A percentile compares a stretch with the other conserved stretches of the same genome.
Conservation (phyloP, 169 alveolate species). For the Cystoisospora suis region DNA sequence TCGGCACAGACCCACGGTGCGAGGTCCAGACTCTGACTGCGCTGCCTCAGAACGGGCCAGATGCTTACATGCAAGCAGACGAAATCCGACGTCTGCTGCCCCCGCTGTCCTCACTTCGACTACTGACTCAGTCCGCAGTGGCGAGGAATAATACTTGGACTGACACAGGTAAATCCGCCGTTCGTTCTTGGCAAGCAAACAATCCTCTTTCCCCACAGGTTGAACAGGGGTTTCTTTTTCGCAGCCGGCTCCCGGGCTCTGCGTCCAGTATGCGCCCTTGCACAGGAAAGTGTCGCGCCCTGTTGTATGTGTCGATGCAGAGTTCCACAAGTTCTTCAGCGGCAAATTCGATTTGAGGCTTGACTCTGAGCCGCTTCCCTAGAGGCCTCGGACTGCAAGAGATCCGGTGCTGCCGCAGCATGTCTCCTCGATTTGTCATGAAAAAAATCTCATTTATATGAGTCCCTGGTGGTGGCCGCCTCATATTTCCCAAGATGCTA, state of each 20-base stretch:
- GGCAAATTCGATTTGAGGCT: background rate
- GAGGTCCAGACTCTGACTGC: no score
- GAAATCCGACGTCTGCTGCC: slow-evolving; percentile 9
- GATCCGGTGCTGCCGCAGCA: no score
- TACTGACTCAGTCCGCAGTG: background rate
- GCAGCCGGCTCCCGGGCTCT: background rate
- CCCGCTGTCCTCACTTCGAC: background rate
- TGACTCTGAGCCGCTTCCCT: slow-evolving; percentile 11
- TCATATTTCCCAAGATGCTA: no score
- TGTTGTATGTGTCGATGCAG: background rate
- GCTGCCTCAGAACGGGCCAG: background rate
- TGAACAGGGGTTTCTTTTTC: background rate
- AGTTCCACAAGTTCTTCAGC: background rate
- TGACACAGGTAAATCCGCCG: background rate
- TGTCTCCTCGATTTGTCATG: no score
- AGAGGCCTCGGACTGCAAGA: no score
- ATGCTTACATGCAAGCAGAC: background rate
- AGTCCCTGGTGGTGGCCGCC: no score
- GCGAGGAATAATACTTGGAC: background rate
- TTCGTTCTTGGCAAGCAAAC: background rate
- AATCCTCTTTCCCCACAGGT: background rate
- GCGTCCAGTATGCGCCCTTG: no score
- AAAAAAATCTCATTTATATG: no score
- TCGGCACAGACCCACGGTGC: no score
- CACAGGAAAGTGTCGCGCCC: no score